phyloP scores from a whole-genome alignment of 768 basidiomycete species.

The Macrolepiota albuminosa region DNA sequence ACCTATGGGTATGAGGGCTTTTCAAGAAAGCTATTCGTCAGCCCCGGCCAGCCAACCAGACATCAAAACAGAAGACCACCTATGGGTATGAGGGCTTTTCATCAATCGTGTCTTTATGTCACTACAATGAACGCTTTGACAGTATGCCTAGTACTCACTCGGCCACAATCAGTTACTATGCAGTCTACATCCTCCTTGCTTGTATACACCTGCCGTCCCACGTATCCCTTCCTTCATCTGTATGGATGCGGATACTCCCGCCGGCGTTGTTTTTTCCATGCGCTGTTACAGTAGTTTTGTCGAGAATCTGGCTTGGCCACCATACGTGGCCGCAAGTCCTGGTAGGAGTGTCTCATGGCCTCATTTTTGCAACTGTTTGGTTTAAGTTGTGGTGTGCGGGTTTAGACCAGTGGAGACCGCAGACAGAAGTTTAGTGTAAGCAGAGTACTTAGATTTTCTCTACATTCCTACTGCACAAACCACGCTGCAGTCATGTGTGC shows the following conservation, averaged over 20 bases:
- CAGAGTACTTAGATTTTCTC: background rate
- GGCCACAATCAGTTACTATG: conserved; percentile 61
- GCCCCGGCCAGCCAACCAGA: conserved; percentile 45
- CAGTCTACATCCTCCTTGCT: conserved; percentile 55
- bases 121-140: background rate
- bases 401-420: conserved; percentile 14
- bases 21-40: conserved; percentile 63
- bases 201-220: conserved; percentile 57
- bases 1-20: conserved; percentile 73
- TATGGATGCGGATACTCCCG: conserved; percentile 35
- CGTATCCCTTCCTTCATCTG: conserved; percentile 38
- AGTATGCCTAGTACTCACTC: conserved; percentile 89
- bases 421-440: conserved; percentile 6
- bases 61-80: conserved; percentile 41
- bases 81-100: conserved; percentile 54
- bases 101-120: background rate
- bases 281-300: conserved; percentile 50
- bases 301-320: conserved; percentile 72
- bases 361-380: conserved; percentile 48
- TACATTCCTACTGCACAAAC: background rate
- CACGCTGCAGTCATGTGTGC: no score
- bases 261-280: conserved; percentile 49
- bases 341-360: conserved; percentile 54
- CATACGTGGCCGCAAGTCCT: conserved; percentile 69
- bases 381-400: conserved; percentile 49